Conservation (phyloP, 257 asterid genomes). For the Rauvolfia tetraphylla region DNA sequence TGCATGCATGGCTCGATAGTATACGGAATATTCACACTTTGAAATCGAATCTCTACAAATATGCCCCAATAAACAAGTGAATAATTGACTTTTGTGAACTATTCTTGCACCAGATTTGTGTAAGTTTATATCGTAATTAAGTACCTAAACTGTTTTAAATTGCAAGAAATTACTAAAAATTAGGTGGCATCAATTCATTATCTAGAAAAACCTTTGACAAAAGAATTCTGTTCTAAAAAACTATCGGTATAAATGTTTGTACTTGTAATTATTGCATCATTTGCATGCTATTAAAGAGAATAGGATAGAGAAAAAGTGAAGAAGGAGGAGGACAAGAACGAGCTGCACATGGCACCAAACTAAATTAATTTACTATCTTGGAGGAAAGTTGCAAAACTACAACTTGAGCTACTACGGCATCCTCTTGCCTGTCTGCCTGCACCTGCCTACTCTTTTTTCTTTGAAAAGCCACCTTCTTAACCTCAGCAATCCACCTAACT, state of each 20-base stretch:
- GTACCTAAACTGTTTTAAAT: no score
- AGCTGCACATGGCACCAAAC: constrained; percentile 22
- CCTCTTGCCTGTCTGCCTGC: not conserved
- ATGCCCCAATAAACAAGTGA: not conserved
- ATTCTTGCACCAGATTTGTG: not conserved
- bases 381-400: not conserved
- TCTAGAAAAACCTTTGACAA: no score
- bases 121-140: not conserved
- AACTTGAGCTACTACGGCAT: not conserved
- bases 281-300: not conserved
- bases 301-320: not conserved
- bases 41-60: no score
- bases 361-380: not conserved
- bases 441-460: not conserved
- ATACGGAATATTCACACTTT: not conserved
- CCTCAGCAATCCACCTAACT: constrained; percentile 5
- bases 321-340: not conserved
- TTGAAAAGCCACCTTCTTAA: not conserved
- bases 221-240: not conserved
- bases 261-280: not conserved
- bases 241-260: not conserved
- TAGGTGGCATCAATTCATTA: no score
- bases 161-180: no score
- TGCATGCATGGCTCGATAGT: not conserved
- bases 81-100: not conserved